Evolutionary conservation across 352 stramenopile species (phyloP), one percentile per base, ranked within the genome.

Genomic region (Phytopythium sindhum): DNA sequence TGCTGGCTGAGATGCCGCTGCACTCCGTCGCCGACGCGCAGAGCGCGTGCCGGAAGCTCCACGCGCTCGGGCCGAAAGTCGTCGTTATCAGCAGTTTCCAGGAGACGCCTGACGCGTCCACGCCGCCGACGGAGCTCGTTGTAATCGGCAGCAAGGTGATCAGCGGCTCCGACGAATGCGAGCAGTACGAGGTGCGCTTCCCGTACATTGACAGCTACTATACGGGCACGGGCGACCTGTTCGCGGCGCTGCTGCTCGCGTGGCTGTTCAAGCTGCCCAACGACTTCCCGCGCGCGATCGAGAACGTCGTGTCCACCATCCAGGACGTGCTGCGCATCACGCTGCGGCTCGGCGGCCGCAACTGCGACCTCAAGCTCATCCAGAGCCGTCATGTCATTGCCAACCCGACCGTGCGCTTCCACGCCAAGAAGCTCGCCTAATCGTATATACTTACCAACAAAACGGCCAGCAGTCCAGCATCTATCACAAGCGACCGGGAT

Each of bases 41-140:
- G 23, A 42, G 31, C 2, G 87, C 84, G n/a, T 92, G 85, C 61
- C 88, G 86, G 59, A 84, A 85, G 65, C 78, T 96, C 33, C 87
- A 96, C 61, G 73, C 68, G 33, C 57, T 88, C 24, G 87, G 87
- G 1, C 85, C 86, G 14, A 75, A 79, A 21, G 84, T 94, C 35
- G 79, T 96, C 52, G 83, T 96, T 31, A 88, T 96, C 65, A 93
- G 74, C 67, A 94, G 85, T 62, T 93, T 96, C 60, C 70, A 82
- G 56, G 75, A 89, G 60, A 62, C 59, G 14, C 28, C 17, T 0
- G 62, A 66, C 29, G 64, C 47, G 47, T 33, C 47, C 24, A 8
- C 26, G 12, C 47, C 48, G 5, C 42, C 33, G 3, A 41, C 57
- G 1, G 82, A 91, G 57, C 68, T 90, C 15, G 65, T 91, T 31